These are phyloP conservation scores for Metschnikowia borealis DNA, from an alignment of 805 yeast genomes.

Conservation along the genomic window DNA sequence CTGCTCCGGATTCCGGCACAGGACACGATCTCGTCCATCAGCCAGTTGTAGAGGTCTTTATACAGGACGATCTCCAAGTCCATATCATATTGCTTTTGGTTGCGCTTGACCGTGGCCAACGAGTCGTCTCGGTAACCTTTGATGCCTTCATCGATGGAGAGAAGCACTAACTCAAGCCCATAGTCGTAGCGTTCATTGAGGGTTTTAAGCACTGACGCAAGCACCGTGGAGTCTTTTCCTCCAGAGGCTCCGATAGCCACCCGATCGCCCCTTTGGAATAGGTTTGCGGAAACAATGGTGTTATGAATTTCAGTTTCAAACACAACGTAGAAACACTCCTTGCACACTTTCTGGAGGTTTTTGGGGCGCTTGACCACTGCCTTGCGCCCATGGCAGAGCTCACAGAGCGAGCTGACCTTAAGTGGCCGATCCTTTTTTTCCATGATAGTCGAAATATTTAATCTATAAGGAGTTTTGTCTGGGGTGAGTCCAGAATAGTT, in stretches of 20 bases:
- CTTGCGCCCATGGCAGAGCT: slow-evolving; percentile 74
- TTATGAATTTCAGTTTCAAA: slow-evolving; percentile 95
- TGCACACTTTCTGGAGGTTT: slow-evolving; percentile 84
- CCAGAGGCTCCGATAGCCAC: slow-evolving; percentile 99
- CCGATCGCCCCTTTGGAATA: slow-evolving; percentile 76
- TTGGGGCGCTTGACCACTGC: slow-evolving; percentile 92
- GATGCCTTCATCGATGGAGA: slow-evolving; percentile 95
- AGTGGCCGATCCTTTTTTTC: slow-evolving; percentile 9
- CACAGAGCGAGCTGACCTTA: slow-evolving; percentile 57
- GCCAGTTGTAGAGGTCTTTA: slow-evolving; percentile 90
- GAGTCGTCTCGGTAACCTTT: slow-evolving; percentile 97
- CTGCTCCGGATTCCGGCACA: slow-evolving; percentile 91
- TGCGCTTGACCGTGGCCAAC: slow-evolving; percentile 91
- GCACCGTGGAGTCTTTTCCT: slow-evolving; percentile 95
- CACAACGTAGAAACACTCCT: slow-evolving; percentile 81
- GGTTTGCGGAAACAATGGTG: slow-evolving; percentile 65
- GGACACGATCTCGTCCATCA: slow-evolving; percentile 96
- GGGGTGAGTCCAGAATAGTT: too few species aligned
- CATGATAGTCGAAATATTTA: neutral
- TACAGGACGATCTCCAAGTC: slow-evolving; percentile 81
- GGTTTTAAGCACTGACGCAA: slow-evolving; percentile 82
- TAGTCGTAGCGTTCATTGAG: slow-evolving; percentile 85
- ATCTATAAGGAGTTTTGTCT: too few species aligned
- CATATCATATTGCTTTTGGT: slow-evolving; percentile 78
- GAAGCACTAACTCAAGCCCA: slow-evolving; percentile 76